Evolutionary conservation across 441 rosid genomes (phyloP), one percentile per base, ranked within the genome.

Genomic region (Melastoma candidum): DNA sequence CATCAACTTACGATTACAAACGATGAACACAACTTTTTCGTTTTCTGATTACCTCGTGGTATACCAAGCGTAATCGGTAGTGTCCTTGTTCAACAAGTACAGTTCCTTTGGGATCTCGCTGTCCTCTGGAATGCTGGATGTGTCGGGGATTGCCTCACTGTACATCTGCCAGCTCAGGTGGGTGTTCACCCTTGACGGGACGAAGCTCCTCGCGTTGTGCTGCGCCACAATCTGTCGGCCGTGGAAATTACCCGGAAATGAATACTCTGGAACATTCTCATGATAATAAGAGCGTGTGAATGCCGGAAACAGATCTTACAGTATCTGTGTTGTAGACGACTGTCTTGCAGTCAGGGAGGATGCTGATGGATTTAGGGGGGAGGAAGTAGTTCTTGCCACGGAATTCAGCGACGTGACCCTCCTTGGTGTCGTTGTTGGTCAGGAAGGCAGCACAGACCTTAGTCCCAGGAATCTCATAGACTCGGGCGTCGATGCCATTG

Each of bases 281-380:
- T 3, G 7, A 29, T 3, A 29, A 7, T 3, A 7, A 29, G 36
- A 29, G 7, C 7, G 36, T 3, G 3, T 7, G 36, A 29, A 29
- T 7, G 36, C 36, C 7, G 36, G 44, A 22, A 6, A 25, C 50
- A 41, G 29, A 26, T 10, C 10, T 59, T 58, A 84, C 92, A 36
- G 56, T 63, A 12, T 57, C 64, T 48, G 90, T 74, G 52, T 87
- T 90, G 71, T 48, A 81, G 49, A 87, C 90, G 9, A 74, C 84
- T 0, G 82, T 90, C 71, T 77, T 77, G 83, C 97, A 90, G 53
- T 87, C 92, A 7, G 92, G 96, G 48, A 90, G 90, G 66, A 87
- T 68, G 69, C 92, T 90, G 36, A 87, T 83, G 46, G 97, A 87
- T 10, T 68, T 79, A 4, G 80, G 47, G 0, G 96, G 87, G 25